Evolutionary conservation across 1,284 basidiomycete genomes (phyloP), one percentile per base, ranked within the genome.

Genomic region (Ceratorhiza oryzae-sativae): DNA sequence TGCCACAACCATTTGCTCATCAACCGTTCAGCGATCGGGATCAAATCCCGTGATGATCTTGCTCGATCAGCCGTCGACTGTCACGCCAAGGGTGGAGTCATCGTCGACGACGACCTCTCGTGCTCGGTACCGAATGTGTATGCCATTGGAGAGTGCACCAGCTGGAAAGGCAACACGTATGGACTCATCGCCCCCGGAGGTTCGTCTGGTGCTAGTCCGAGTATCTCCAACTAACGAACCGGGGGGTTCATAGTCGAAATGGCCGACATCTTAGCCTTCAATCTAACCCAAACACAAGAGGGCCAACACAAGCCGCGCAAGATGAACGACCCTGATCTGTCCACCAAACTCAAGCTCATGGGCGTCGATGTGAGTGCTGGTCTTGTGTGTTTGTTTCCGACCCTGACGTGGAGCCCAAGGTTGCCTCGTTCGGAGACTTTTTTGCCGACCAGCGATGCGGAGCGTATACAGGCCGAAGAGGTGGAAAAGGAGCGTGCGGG

Each of bases 91-190:
- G 86, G 87, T 1, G 91, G 91, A 0, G 84, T 93, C 74, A 79
- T 83, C 4, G 86, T 92, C 9, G 82, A 85, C 55, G 86, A 90
- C 65, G 80, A 82, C 67, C 80, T 92, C 46, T 77, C 81, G 75
- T 91, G 90, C 0, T 87, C 84, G 30, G 84, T 83, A 0, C 77
- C 83, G 59, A 85, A 88, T 72, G 84, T 92, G 3, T 92, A 87
- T 74, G 91, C 91, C 1, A 88, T 93, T 63, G 91, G 91, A 1
- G 91, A 92, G 78, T 92, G 90, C 77, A 90, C 90, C 0, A 84
- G 83, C 61, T 92, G 89, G 88, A 84, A 83, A 68, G 86, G 84
- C 2, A 87, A 90, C 68, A 88, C 86, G 3, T 92, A 87, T 75
- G 90, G 90, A 13, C 80, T 91, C 25, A 90, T 92, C 75, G 89